Evolutionary conservation across 345 rosid genomes (phyloP).

Genomic region (Carallia pectinifolia): DNA sequence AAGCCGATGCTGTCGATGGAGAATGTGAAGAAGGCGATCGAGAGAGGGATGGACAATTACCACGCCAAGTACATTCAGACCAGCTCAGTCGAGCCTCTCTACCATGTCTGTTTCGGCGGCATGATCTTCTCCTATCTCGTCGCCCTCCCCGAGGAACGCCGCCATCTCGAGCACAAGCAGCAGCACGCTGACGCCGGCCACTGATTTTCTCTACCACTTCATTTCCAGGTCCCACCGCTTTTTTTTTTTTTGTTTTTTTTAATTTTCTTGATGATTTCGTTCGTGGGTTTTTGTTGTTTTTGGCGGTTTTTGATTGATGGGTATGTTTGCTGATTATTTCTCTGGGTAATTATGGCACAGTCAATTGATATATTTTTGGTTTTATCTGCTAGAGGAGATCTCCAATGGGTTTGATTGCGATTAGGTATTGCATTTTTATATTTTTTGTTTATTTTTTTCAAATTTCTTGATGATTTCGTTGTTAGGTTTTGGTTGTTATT

Average conservation of each 20-base stretch:
- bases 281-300: too few relatives aligned
- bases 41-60: constrained; percentile 63
- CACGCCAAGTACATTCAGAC: constrained; percentile 83
- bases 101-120: constrained; percentile 73
- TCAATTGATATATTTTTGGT: too few relatives aligned
- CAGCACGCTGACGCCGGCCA: constrained; percentile 75
- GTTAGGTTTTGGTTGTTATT: not conserved
- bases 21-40: constrained; percentile 46
- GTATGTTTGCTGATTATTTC: too few relatives aligned
- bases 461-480: not conserved
- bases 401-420: too few relatives aligned
- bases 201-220: constrained; percentile 25
- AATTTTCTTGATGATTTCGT: not conserved
- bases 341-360: too few relatives aligned
- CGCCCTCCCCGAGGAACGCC: constrained; percentile 90
- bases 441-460: not conserved
- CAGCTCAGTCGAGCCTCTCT: constrained; percentile 65
- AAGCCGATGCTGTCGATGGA: constrained; percentile 67
- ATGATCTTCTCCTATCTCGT: constrained; percentile 77
- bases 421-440: too few relatives aligned
- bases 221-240: not conserved
- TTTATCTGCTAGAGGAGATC: too few relatives aligned
- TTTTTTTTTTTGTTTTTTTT: not conserved
- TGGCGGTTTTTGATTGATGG: too few relatives aligned
- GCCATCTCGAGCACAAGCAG: constrained; percentile 87